These are phyloP conservation scores for Basidiobolus meristosporus DNA, from an alignment of 371 early-diverging fungal species.

Conservation along the genomic window DNA sequence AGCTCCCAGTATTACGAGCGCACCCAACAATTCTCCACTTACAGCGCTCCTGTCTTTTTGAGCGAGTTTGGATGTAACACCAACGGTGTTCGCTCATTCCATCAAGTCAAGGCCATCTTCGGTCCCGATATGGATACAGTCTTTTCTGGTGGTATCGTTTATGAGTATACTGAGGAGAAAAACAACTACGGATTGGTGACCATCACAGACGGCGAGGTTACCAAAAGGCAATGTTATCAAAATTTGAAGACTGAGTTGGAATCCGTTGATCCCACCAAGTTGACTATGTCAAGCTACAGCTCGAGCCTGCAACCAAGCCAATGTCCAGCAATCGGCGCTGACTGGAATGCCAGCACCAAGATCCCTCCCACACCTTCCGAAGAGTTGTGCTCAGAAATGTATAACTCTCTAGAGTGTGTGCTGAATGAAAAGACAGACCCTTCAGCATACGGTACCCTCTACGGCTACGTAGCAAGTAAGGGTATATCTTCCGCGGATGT, in stretches of 20 bases:
- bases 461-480: conserved; percentile 12
- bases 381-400: conserved; percentile 48
- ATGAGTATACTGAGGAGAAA: conserved; percentile 61
- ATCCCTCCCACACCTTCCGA: conserved; percentile 52
- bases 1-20: conserved; percentile 35
- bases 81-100: conserved; percentile 26
- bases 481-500: conserved; percentile 26
- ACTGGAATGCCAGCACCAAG: conserved; percentile 30
- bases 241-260: conserved; percentile 17
- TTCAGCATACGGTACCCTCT: conserved; percentile 13
- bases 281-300: neutral
- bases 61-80: conserved; percentile 45
- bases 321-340: conserved; percentile 28
- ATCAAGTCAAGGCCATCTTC: conserved; percentile 30
- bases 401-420: conserved; percentile 31
- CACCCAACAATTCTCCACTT: conserved; percentile 22
- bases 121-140: conserved; percentile 39
- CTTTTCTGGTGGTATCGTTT: conserved; percentile 61
- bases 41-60: conserved; percentile 35
- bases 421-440: too few relatives aligned
- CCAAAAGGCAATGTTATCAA: conserved; percentile 17
- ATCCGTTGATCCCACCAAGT: conserved; percentile 7
- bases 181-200: conserved; percentile 61
- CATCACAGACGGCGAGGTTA: conserved; percentile 18
- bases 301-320: conserved; percentile 8